Evolutionary conservation across 345 rosid species (phyloP).

Genomic region (Eucalyptus curtisii): DNA sequence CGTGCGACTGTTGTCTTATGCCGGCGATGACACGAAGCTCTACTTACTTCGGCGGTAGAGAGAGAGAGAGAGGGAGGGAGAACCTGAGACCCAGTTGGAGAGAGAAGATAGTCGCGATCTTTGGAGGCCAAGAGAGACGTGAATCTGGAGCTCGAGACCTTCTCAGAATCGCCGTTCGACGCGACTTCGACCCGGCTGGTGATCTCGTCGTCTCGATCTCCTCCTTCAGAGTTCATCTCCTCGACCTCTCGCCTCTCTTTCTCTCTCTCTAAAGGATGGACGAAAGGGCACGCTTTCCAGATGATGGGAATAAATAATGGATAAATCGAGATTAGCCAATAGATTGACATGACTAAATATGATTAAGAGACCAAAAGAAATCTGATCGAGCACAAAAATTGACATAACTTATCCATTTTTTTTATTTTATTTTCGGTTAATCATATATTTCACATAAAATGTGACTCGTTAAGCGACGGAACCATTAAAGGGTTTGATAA

Average conservation of each 20-base stretch:
- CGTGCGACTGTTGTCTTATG: neutral
- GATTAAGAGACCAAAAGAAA: neutral
- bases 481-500: neutral
- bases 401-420: neutral
- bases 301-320: neutral
- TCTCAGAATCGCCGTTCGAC: neutral
- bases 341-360: neutral
- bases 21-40: neutral
- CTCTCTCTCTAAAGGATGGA: neutral
- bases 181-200: neutral
- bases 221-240: neutral
- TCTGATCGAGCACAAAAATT: neutral
- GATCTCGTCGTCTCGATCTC: neutral
- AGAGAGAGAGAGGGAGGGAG: neutral
- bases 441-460: neutral
- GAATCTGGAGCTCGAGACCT: slow-evolving; percentile 7
- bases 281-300: neutral
- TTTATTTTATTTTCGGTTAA: neutral
- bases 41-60: neutral
- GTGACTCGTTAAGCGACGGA: neutral
- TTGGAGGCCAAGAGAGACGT: slow-evolving; percentile 27
- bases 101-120: slow-evolving; percentile 45
- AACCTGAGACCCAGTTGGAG: slow-evolving; percentile 26
- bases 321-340: neutral
- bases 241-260: neutral